A percentile compares a stretch with the other conserved stretches of the same genome.
Evolutionary conservation across 1,284 basidiomycete species (phyloP).

Genomic region (Boletus holoroseus): DNA sequence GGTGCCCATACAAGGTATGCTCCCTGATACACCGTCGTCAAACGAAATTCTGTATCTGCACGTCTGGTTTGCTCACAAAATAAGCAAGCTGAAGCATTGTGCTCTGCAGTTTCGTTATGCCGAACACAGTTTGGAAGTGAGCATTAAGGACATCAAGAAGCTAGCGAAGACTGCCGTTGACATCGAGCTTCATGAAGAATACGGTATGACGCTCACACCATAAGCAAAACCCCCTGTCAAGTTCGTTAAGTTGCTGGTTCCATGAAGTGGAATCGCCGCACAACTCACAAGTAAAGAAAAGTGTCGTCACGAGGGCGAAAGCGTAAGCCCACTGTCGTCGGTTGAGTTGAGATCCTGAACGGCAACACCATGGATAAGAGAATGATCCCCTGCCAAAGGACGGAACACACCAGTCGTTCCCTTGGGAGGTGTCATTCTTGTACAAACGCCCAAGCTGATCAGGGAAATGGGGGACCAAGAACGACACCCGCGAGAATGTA

Average conservation of each 20-base stretch:
- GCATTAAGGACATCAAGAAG: constrained; percentile 83
- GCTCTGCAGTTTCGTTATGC: constrained; percentile 70
- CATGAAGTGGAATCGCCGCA: constrained; percentile 11
- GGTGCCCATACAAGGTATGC: constrained; percentile 66
- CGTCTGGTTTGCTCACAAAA: constrained; percentile 44
- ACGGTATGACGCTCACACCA: constrained; percentile 42
- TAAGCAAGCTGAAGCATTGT: constrained; percentile 84
- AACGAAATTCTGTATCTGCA: background rate
- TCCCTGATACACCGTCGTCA: constrained; percentile 35
- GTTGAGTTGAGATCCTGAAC: constrained; percentile 44
- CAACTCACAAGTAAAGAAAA: constrained; percentile 74
- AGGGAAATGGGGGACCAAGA: constrained; percentile 7
- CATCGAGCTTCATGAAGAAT: background rate
- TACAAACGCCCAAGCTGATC: background rate
- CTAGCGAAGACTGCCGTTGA: constrained; percentile 31
- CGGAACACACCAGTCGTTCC: constrained; percentile 37
- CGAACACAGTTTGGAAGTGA: constrained; percentile 71
- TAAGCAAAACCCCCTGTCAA: constrained; percentile 66
- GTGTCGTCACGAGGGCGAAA: constrained; percentile 68
- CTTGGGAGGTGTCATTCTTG: constrained; percentile 29
- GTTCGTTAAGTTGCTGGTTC: background rate
- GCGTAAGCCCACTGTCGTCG: constrained; percentile 49
- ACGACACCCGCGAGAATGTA: background rate
- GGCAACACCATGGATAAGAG: background rate
- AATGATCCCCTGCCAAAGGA: background rate